These are phyloP conservation scores for Acorus gramineus DNA, from an alignment of 106 monocot genomes.

Conservation along the genomic window DNA sequence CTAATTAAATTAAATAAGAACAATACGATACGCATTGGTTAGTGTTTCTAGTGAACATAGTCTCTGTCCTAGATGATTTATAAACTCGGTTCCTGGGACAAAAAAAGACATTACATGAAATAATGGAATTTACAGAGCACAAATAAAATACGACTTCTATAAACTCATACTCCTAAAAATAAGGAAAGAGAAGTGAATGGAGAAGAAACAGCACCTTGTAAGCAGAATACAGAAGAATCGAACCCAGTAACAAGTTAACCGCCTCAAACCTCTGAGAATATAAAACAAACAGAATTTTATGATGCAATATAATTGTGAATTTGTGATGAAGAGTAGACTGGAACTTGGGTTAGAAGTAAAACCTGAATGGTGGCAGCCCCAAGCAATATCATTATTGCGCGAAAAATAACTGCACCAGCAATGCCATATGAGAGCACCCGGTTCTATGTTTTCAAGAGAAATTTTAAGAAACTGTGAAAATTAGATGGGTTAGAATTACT, in stretches of 20 bases:
- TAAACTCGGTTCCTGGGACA: too few species aligned
- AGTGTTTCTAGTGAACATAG: too few species aligned
- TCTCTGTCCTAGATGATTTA: too few species aligned
- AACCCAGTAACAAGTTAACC: slow-evolving; percentile 77
- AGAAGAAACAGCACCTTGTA: slow-evolving; percentile 62
- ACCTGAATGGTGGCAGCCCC: slow-evolving; percentile 90
- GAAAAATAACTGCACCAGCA: slow-evolving; percentile 91
- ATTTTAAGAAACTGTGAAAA: too few species aligned
- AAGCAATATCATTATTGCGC: slow-evolving; percentile 84
- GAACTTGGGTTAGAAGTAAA: neutral
- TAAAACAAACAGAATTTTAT: slow-evolving; percentile 7
- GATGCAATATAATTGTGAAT: neutral
- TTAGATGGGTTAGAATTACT: too few species aligned
- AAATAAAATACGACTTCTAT: too few species aligned
- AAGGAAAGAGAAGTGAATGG: neutral
- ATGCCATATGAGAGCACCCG: slow-evolving; percentile 95
- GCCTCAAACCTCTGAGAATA: slow-evolving; percentile 76
- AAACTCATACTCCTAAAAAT: too few species aligned
- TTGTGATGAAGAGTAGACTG: slow-evolving; percentile 1
- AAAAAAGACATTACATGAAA: too few species aligned
- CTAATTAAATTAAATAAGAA: too few species aligned
- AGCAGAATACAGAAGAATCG: slow-evolving; percentile 75
- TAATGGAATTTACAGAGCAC: too few species aligned
- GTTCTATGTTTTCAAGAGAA: slow-evolving; percentile 22
- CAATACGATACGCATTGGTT: too few species aligned